Evolutionary conservation across 345 rosid species (phyloP), one percentile per base, ranked within the genome.

Genomic region (Triadica sebifera): DNA sequence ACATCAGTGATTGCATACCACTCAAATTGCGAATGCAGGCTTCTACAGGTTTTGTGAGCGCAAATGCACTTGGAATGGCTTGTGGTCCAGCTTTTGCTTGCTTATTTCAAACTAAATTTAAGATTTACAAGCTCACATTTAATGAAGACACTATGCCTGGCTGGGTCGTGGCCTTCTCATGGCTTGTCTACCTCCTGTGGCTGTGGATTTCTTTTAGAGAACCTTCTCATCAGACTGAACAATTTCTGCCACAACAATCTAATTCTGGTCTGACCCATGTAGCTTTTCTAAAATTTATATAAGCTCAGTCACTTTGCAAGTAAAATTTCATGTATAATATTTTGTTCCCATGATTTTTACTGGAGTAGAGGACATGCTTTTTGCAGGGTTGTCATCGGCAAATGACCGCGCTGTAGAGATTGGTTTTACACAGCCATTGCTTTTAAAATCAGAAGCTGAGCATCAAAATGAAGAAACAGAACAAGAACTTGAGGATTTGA

Each of bases 1-100:
- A 93, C 74, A 95, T 95, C 75, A 95, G 99, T 72, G 98, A 95
- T 45, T 93, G 97, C 76, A 98, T 93, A 46, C 97, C 99, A 13
- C 78, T 87, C 60, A 91, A 85, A 79, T 75, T 91, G 80, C 86
- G 98, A 67, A 85, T 95, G 99, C 96, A 91, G 78, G 98, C 99
- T 77, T 95, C 99, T 0, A 97, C 98, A 0, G 98, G 93, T 67
- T 95, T 95, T 86, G 99, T 95, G 70, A 93, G 97, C 82, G 98
- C 99, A 65, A 93, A 98, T 90, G 99, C 99, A 75, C 94, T 95
- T 46, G 99, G 99, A 77, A 93, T 95, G 99, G 99, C 99, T 49
- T 93, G 98, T 85, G 99, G 99, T 78, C 99, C 99, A 63, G 99
- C 96, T 51, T 89, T 95, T 62, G 98, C 99, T 64, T 97, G 97